Evolutionary conservation across 306 rosid species (phyloP).

Genomic region (Pachyrhizus erosus): DNA sequence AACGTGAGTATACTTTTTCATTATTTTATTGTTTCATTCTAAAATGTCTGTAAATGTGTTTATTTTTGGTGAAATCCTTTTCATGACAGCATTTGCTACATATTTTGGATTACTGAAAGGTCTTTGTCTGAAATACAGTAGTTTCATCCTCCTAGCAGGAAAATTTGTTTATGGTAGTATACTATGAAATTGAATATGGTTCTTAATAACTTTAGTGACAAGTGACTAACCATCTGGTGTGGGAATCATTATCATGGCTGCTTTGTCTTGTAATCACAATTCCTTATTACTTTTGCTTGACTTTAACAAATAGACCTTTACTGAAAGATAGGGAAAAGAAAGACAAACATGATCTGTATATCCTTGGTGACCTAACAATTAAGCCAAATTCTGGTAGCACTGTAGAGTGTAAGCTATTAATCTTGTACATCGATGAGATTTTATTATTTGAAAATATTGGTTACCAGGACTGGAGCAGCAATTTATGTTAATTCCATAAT

Average conservation of each 20-base stretch:
- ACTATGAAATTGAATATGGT: not conserved
- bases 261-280: not conserved
- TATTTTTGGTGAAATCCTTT: not conserved
- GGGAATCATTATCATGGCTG: not conserved
- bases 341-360: not conserved
- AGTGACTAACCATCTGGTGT: not conserved
- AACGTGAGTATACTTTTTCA: slow-evolving; percentile 69
- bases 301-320: not conserved
- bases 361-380: not conserved
- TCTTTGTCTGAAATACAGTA: slow-evolving; percentile 16
- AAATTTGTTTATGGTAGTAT: not conserved
- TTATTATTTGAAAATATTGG: not conserved
- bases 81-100: not conserved
- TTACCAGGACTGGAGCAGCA: not conserved
- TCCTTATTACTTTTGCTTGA: not conserved
- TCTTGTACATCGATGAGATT: not conserved
- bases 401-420: not conserved
- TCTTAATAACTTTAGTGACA: not conserved
- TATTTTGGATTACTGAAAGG: not conserved
- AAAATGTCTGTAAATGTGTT: not conserved
- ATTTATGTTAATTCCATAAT: not conserved
- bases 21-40: slow-evolving; percentile 24
- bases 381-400: not conserved
- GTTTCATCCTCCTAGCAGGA: not conserved
- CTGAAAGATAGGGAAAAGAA: not conserved